A percentile compares a stretch with the other conserved stretches of the same genome.
phyloP scores from a whole-genome alignment of 371 early-diverging fungal genomes.

The Mortierella sp. region DNA sequence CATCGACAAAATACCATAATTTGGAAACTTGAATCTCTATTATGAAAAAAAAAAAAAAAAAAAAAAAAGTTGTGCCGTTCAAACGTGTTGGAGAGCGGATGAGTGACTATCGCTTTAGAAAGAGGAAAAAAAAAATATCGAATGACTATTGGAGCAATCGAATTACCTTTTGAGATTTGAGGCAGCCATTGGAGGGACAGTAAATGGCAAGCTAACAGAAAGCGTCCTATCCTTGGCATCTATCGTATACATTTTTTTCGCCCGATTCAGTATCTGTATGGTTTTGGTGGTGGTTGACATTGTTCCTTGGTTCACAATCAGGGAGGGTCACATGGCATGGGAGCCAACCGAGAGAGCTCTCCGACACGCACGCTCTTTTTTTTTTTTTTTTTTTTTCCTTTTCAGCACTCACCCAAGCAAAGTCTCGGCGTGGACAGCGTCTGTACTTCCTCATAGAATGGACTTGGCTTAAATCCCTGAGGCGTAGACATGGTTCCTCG shows the following conservation, averaged over 20 bases:
- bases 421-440: conserved; percentile 39
- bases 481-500: neutral
- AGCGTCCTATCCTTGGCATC: conserved; percentile 38
- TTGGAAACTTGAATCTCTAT: conserved; percentile 33
- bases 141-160: too few relatives aligned
- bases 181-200: conserved; percentile 24
- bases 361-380: too few relatives aligned
- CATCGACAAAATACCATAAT: conserved; percentile 39
- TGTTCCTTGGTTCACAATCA: too few relatives aligned
- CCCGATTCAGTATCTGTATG: too few relatives aligned
- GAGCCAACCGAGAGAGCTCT: too few relatives aligned
- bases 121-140: too few relatives aligned
- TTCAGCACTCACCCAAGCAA: conserved; percentile 45
- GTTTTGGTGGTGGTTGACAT: too few relatives aligned
- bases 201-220: conserved; percentile 21
- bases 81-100: too few relatives aligned
- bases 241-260: neutral
- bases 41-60: neutral
- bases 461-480: conserved; percentile 46
- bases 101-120: too few relatives aligned
- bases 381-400: too few relatives aligned
- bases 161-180: conserved; percentile 32
- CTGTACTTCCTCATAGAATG: conserved; percentile 50
- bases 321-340: too few relatives aligned
- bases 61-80: neutral